Conservation (phyloP, 768 basidiomycete species). For the Termitomyces sp. region DNA sequence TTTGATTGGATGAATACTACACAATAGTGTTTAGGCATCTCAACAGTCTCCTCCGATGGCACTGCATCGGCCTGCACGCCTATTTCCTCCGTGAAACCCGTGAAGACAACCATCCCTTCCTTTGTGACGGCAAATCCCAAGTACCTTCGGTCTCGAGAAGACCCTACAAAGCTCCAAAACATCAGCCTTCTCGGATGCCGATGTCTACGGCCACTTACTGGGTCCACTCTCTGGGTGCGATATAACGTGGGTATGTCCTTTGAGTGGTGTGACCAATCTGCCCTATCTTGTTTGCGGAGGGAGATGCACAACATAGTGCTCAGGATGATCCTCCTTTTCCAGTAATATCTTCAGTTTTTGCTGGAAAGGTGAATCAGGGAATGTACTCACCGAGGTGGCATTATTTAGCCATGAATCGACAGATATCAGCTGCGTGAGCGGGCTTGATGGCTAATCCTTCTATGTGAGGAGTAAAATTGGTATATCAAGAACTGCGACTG, state of each 20-base stretch:
- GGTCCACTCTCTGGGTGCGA: background rate
- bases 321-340: background rate
- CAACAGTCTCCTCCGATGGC: background rate
- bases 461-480: background rate
- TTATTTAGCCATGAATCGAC: background rate
- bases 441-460: background rate
- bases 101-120: conserved; percentile 16
- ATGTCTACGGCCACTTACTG: background rate
- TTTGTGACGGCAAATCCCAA: conserved; percentile 28
- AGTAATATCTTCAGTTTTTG: background rate
- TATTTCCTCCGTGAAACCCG: conserved; percentile 17
- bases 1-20: background rate
- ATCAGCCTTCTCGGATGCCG: background rate
- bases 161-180: conserved; percentile 5
- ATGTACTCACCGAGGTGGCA: background rate
- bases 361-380: background rate
- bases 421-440: background rate
- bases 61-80: background rate
- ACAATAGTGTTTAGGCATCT: background rate
- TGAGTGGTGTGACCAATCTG: background rate
- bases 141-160: conserved; percentile 37
- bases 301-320: background rate
- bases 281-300: background rate
- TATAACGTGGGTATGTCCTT: conserved; percentile 1
- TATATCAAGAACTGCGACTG: background rate